These are phyloP conservation scores for Kuraishia ogatae DNA, from an alignment of 805 yeast species.

Conservation along the genomic window DNA sequence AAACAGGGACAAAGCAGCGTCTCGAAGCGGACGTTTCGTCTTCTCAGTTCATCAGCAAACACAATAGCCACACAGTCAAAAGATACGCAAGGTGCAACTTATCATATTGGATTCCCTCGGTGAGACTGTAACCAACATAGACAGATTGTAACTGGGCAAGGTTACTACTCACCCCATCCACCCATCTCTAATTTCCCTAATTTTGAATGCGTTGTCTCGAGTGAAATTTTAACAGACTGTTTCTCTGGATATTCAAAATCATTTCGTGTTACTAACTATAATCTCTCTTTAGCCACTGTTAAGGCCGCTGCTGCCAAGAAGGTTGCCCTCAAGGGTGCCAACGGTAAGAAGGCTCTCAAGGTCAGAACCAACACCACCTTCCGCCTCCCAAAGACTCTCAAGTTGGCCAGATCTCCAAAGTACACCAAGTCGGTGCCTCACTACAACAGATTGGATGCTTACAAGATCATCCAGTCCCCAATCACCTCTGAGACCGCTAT, in stretches of 20 bases:
- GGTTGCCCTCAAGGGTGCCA: conserved; percentile 96
- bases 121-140: too few relatives aligned
- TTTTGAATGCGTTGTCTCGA: background rate
- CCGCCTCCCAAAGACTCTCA: conserved; percentile 96
- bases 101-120: too few relatives aligned
- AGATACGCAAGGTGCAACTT: too few relatives aligned
- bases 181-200: background rate
- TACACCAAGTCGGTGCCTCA: conserved; percentile 97
- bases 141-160: too few relatives aligned
- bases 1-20: background rate
- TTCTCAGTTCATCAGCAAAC: background rate
- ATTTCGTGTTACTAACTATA: background rate
- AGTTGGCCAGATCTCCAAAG: conserved; percentile 89
- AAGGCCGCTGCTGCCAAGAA: conserved; percentile 98
- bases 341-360: conserved; percentile 83
- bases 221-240: background rate
- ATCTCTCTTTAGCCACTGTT: conserved; percentile 27
- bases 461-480: conserved; percentile 91
- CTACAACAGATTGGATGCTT: conserved; percentile 92
- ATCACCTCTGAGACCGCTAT: conserved; percentile 97
- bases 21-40: too few relatives aligned
- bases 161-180: too few relatives aligned
- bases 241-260: background rate
- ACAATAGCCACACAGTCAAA: background rate
- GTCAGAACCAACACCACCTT: conserved; percentile 93